Evolutionary conservation across 495 filamentous ascomycete species (phyloP), one percentile per base, ranked within the genome.

Genomic region (Aspergillus egyptiacus): DNA sequence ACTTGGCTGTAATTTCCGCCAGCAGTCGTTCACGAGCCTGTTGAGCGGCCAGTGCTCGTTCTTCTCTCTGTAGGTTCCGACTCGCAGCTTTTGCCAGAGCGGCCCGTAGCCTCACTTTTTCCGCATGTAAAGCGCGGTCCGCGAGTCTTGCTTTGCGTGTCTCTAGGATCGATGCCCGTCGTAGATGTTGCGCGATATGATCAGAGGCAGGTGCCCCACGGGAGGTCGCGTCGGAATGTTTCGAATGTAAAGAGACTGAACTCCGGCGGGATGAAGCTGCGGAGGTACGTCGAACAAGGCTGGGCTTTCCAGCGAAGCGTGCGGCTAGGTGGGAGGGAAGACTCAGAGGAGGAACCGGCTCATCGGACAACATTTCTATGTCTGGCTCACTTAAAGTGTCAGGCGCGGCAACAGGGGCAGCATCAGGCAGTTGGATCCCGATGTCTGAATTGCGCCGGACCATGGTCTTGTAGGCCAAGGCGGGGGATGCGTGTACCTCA

Each of bases 91-190:
- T 95, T 24, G 84, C 85, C 45, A 88, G 66, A n/a, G 88, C 89
- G 35, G 87, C 93, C 46, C 86, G 85, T 45, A 93, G 71, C 48
- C 93, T 87, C n/a, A 98, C 93, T 70, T 95, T 91, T 64, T 98
- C 93, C 38, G 90, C 93, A 70, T 98, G 89, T 34, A 89, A 87
- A 9, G 91, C 94, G 34, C 91, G 81, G 63, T 95, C 93, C 44
- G 94, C 93, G 20, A 97, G 78, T 37, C 91, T 82, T 6, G 90
- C 93, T 64, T 95, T 96, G 32, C 93, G 87, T 58, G 79, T 87
- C 65, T 98, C 91, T 48, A 97, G 77, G 45, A 98, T 95, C 19
- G 89, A 91, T 6, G 87, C 84, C 37, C 91, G 87, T 24, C 91
- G 89, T 30, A 96, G 78, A 59, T 96, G 88, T 60, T 95, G 89